phyloP scores from a whole-genome alignment of 2,329 filamentous ascomycete species.

The Coniella lustricola region DNA sequence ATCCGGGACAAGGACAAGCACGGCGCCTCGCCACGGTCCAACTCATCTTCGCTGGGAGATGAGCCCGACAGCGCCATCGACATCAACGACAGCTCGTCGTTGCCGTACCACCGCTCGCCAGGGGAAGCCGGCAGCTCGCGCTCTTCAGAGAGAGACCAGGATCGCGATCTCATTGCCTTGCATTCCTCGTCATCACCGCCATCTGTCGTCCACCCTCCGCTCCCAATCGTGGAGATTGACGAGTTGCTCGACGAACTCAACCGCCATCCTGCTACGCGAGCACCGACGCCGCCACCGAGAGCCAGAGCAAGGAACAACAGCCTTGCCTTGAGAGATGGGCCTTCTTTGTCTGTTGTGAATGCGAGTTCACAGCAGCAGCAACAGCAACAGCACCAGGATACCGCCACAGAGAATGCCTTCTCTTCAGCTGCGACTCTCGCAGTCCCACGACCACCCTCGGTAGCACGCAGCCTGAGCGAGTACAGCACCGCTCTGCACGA shows the following conservation, averaged over 20 bases:
- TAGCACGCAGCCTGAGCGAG: conserved; percentile 10
- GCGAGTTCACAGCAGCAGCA: too few relatives aligned
- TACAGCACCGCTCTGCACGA: conserved; percentile 7
- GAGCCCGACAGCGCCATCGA: conserved; percentile 36
- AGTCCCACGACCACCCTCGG: conserved; percentile 1
- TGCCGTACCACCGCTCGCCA: conserved; percentile 12
- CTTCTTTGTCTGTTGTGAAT: too few relatives aligned
- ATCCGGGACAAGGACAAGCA: background rate
- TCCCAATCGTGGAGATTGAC: conserved; percentile 26
- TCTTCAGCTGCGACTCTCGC: background rate
- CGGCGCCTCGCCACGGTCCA: conserved; percentile 4
- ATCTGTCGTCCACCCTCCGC: conserved; percentile 17
- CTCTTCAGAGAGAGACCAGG: background rate
- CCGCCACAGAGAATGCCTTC: background rate
- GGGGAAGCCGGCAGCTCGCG: conserved; percentile 13
- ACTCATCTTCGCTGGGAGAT: conserved; percentile 27
- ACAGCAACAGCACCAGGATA: background rate
- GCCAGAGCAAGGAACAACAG: conserved; percentile 16
- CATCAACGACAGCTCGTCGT: conserved; percentile 24
- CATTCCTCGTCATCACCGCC: background rate
- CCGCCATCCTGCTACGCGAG: conserved; percentile 9
- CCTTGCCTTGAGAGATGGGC: too few relatives aligned
- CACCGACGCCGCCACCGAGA: conserved; percentile 24
- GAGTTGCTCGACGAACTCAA: conserved; percentile 23
- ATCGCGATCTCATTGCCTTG: background rate